These are phyloP conservation scores for Xylaria arbuscula DNA, from an alignment of 2,329 filamentous ascomycete species.

Conservation along the genomic window DNA sequence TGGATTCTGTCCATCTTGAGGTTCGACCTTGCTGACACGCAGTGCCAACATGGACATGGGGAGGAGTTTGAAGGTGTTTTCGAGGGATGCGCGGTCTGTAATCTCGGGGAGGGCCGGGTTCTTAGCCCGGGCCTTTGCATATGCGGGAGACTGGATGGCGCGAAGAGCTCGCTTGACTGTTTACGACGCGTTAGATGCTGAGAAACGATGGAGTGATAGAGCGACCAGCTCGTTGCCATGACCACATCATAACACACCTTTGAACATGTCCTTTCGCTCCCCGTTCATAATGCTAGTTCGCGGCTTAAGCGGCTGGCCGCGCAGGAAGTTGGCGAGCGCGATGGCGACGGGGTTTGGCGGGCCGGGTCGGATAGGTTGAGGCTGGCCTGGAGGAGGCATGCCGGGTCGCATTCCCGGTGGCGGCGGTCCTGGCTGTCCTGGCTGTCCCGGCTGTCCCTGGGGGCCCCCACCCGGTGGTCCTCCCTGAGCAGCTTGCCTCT, in stretches of 20 bases:
- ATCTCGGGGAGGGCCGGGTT: conserved; percentile 89
- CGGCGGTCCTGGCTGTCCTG: conserved; percentile 49
- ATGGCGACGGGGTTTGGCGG: conserved; percentile 90
- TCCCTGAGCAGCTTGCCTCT: conserved; percentile 55
- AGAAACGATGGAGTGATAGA: background rate
- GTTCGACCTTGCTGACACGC: conserved; percentile 85
- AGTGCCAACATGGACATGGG: conserved; percentile 94
- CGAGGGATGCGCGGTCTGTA: conserved; percentile 86
- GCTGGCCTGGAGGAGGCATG: conserved; percentile 55
- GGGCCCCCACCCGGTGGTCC: conserved; percentile 39
- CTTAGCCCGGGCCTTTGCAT: conserved; percentile 89
- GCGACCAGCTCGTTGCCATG: conserved; percentile 32
- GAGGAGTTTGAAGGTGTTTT: conserved; percentile 94
- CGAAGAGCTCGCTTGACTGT: conserved; percentile 95
- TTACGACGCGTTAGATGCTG: conserved; percentile 23
- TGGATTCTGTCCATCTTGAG: conserved; percentile 79
- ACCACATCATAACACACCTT: conserved; percentile 66
- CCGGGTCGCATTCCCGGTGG: conserved; percentile 46
- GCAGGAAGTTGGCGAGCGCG: conserved; percentile 89
- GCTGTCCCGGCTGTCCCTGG: conserved; percentile 24
- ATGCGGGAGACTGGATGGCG: conserved; percentile 87
- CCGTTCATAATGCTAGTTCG: conserved; percentile 94
- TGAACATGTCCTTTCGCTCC: conserved; percentile 98
- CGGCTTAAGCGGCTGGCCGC: conserved; percentile 84
- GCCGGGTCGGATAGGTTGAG: conserved; percentile 77